Base-by-base conservation (phyloP, 495 filamentous ascomycete species). In the Lepraria neglecta region DNA sequence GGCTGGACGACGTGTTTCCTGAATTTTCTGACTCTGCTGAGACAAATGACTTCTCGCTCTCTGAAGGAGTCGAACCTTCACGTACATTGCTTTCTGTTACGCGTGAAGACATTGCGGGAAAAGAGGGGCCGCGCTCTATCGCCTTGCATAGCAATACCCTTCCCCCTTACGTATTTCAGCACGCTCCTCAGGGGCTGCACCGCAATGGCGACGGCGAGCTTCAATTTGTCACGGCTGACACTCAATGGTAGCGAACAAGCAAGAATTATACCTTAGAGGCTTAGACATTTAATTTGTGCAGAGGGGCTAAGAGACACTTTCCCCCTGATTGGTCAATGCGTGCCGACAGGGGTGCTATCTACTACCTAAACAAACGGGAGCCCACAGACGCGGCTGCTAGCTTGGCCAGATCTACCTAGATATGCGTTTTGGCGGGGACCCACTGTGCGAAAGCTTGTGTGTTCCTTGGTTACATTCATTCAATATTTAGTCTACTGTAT, bases 1-100 rank as follows among this genome's bases (percentile, higher is more conserved):
- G 59, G 19, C 27, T 55, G 17, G 43, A 38, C 28, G 58, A 60
- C 63, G 57, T 55, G 58, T 66, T 66, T 55, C 58, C 64, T 59
- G 64, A 66, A 51, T 66, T 66, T 55, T 59, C 64, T 55, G 60
- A 63, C 45, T 43, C 54, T 62, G 64, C 64, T 12, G 64, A 66
- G 43, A 66, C 60, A 45, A 66, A 66, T 33, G 64, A 66, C 17
- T 27, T 51, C 48, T 66, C 64, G 43, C 60, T 62, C 6, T 62
- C 60, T 15, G 64, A 66, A 28, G 54, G 55, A 38, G 64, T 46
- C 24, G 64, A 59, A 44, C n/a, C 43, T 27, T 57, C 54, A 38
- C 54, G 55, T 56, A 30, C 44, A 33, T 56, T 48, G 21, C 58
- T 28, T 31, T 43, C 38, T 19, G 33, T 9, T 47, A 63, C 48